These are phyloP conservation scores for Rostrohypoxylon terebratum DNA, from an alignment of 495 filamentous ascomycete species.

Conservation along the genomic window DNA sequence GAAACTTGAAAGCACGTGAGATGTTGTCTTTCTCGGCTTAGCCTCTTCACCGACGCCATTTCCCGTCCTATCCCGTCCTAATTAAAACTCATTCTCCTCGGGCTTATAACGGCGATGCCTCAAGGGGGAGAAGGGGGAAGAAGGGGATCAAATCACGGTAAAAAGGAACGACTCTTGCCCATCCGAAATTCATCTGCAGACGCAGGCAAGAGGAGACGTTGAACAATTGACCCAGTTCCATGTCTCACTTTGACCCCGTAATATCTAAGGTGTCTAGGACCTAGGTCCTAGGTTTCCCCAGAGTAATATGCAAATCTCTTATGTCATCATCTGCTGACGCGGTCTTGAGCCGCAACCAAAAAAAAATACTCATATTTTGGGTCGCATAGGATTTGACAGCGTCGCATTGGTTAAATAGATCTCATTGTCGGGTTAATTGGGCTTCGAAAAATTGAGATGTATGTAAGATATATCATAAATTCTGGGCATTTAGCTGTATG, in stretches of 20 bases:
- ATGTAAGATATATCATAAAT: conserved; percentile 3
- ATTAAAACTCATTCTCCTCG: conserved; percentile 11
- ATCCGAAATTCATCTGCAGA: conserved; percentile 11
- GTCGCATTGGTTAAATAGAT: conserved; percentile 21
- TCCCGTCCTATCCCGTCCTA: background rate
- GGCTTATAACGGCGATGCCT: conserved; percentile 38
- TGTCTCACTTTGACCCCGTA: conserved; percentile 1
- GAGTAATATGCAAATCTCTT: conserved; percentile 22
- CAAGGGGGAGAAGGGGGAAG: conserved; percentile 1
- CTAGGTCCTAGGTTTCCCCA: conserved; percentile 43
- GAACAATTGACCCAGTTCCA: conserved; percentile 10
- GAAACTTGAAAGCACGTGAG: conserved; percentile 32
- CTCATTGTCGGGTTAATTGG: conserved; percentile 21
- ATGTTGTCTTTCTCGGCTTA: conserved; percentile 35
- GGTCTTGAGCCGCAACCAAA: conserved; percentile 25
- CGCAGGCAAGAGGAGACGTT: background rate
- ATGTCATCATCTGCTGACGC: conserved; percentile 22
- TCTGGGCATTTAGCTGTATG: conserved; percentile 15
- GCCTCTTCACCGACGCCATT: conserved; percentile 15
- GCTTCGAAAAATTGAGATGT: background rate
- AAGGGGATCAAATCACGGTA: conserved; percentile 26
- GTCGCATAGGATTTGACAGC: background rate
- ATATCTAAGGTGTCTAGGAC: conserved; percentile 21
- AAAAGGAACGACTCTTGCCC: background rate
- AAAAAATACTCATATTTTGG: background rate